Evolutionary conservation across 345 rosid species (phyloP).

Genomic region (Raphanus raphanistrum): DNA sequence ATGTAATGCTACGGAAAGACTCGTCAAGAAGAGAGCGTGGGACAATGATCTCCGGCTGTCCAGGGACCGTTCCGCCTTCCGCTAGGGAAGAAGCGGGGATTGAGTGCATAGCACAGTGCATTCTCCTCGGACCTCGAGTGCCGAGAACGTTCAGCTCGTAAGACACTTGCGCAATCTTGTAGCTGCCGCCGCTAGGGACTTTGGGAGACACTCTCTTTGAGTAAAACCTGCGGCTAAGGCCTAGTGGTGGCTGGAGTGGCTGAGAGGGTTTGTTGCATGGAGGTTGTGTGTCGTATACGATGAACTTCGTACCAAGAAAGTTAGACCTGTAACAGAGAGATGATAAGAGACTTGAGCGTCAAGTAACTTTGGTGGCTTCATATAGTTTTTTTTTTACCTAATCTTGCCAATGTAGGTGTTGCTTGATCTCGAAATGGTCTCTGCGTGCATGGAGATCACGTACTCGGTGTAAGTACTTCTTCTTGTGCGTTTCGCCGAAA

Average conservation of each 20-base stretch:
- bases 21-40: constrained; percentile 73
- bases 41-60: constrained; percentile 72
- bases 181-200: constrained; percentile 77
- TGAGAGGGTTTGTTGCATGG: constrained; percentile 66
- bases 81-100: constrained; percentile 75
- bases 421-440: constrained; percentile 84
- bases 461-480: constrained; percentile 93
- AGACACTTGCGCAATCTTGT: constrained; percentile 76
- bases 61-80: constrained; percentile 78
- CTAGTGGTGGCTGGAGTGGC: constrained; percentile 53
- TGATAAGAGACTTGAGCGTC: background rate
- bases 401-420: constrained; percentile 84
- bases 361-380: background rate
- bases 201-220: constrained; percentile 89
- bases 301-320: constrained; percentile 88
- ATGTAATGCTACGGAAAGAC: constrained; percentile 73
- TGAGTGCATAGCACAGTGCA: constrained; percentile 86
- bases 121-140: constrained; percentile 90
- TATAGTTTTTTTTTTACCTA: constrained; percentile 47
- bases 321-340: constrained; percentile 62
- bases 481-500: constrained; percentile 83
- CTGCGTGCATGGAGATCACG: constrained; percentile 86
- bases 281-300: constrained; percentile 88
- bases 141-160: constrained; percentile 93
- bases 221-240: constrained; percentile 77